Evolutionary conservation across 2,329 filamentous ascomycete species (phyloP).

Genomic region (Trichoderma guizhouense): DNA sequence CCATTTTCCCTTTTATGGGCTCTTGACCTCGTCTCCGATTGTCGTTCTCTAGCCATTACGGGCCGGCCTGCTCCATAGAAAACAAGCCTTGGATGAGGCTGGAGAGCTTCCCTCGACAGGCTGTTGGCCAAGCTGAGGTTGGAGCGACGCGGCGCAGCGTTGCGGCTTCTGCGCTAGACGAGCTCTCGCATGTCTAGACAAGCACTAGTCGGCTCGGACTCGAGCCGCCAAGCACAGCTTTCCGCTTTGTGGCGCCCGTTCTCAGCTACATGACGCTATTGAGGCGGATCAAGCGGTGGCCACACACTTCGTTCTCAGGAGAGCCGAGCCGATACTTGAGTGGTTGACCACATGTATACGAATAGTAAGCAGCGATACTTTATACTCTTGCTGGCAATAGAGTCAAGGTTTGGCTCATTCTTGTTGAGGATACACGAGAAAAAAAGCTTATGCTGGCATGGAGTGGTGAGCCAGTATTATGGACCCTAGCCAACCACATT

Average conservation of each 20-base stretch:
- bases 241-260: background rate
- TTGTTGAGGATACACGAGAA: background rate
- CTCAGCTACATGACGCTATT: background rate
- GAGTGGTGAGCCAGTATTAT: background rate
- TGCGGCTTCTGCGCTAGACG: background rate
- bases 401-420: background rate
- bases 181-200: background rate
- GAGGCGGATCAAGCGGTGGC: constrained; percentile 1
- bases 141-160: constrained; percentile 11
- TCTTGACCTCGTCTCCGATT: background rate
- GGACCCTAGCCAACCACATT: background rate
- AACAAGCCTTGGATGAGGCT: background rate
- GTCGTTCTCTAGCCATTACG: background rate
- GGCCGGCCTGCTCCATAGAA: constrained; percentile 1
- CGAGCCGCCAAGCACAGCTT: background rate
- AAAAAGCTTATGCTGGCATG: background rate
- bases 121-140: constrained; percentile 2
- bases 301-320: background rate
- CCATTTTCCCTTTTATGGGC: background rate
- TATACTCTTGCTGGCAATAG: background rate
- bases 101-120: background rate
- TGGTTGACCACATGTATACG: background rate
- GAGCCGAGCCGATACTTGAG: background rate
- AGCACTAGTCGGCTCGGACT: background rate
- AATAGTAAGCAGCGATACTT: background rate